A percentile compares a stretch with the other conserved stretches of the same genome.
Conservation (phyloP, 1,284 basidiomycete species). For the Hemileia vastatrix region DNA sequence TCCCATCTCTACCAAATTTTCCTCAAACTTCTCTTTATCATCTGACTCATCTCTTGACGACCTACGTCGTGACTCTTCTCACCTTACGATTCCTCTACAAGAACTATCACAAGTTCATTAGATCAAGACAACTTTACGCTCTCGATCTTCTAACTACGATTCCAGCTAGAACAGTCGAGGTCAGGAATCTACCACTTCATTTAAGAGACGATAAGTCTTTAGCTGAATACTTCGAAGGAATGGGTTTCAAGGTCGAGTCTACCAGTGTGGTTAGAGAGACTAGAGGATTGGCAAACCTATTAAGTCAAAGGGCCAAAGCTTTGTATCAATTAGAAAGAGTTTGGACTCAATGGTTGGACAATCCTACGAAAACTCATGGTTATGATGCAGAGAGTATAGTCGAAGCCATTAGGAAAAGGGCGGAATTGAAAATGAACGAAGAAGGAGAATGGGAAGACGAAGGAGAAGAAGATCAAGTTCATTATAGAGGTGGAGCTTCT, state of each 20-base stretch:
- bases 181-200: constrained; percentile 69
- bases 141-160: constrained; percentile 89
- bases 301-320: constrained; percentile 68
- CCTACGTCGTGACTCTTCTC: constrained; percentile 80
- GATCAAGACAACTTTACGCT: constrained; percentile 83
- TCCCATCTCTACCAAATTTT: constrained; percentile 19
- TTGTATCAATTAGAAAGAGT: constrained; percentile 66
- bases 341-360: constrained; percentile 85
- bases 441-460: neutral
- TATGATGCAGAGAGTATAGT: constrained; percentile 53
- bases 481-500: neutral
- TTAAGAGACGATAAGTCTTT: constrained; percentile 72
- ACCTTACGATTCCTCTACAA: constrained; percentile 74
- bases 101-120: constrained; percentile 81
- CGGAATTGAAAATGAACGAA: neutral
- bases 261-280: constrained; percentile 82
- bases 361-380: constrained; percentile 68
- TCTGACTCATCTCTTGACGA: constrained; percentile 73
- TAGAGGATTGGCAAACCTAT: constrained; percentile 58
- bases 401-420: constrained; percentile 23
- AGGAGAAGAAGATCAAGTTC: neutral
- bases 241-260: constrained; percentile 62
- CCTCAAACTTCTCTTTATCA: constrained; percentile 40
- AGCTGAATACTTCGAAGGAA: constrained; percentile 83
- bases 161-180: constrained; percentile 81